Base-by-base conservation (phyloP, 768 basidiomycete species). In the Chalciporus pseudorubinellus region DNA sequence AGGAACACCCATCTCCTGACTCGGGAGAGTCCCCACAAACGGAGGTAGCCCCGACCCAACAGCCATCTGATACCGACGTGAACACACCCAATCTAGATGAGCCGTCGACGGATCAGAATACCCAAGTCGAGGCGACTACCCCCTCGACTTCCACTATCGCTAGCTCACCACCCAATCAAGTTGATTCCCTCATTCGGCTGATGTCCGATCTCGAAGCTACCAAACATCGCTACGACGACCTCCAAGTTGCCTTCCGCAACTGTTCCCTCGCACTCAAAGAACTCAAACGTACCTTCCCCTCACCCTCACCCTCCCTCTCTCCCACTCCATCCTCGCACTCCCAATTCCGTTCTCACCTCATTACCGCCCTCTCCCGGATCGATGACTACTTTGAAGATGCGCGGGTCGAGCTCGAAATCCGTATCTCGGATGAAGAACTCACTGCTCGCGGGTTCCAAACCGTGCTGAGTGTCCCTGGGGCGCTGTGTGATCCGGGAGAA, bases 351-450 rank as follows among this genome's bases (percentile, higher is more conserved):
- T 52, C 46, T 2, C 65, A 81, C 14, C 59, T 92, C 4, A 70
- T 69, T 18, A 73, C 72, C 0, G 84, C 82, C 6, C 68, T 87
- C 16, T 74, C 80, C 21, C 75, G 89, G 8, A 73, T 93, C 39
- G 75, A 82, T 47, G 87, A 93, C 62, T 88, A 79, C 61, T 80
- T 80, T 5, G 90, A 92, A 63, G 90, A 92, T 56, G 82, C 82
- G 1, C 81, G 87, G 1, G 90, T 93, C 10, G 90, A 92, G 62
- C 70, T 93, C 19, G 90, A 92, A 69, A 92, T 92, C 36, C 79
- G 82, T 20, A 70, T 84, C 10, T 78, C 85, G 2, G 90, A 93
- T 61, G 89, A 89, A 55, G 77, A 75, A 11, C 75, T 92, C 13
- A 72, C 85, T 0, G 72, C 74, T 7, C 76, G 75, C 8, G 89